Base-by-base conservation (phyloP, 2,329 filamentous ascomycete species). In the Sporothrix curviconia region DNA sequence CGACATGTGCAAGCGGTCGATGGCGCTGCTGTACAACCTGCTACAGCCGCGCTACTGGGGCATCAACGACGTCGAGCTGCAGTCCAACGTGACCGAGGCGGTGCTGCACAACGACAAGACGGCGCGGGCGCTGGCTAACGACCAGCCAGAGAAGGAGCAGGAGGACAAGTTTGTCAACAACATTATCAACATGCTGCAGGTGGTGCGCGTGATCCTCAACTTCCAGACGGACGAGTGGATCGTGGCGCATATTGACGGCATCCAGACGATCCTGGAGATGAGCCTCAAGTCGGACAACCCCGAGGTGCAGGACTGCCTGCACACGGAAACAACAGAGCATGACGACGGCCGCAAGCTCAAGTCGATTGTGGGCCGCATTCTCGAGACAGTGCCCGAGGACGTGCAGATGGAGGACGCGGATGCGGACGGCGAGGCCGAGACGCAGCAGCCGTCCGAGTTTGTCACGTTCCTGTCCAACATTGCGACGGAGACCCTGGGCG, bases 191-290 rank as follows among this genome's bases (percentile, higher is more conserved):
- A 91, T 92, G 1, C 79, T 99, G 14, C 92, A 97, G 69, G 89
- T 97, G 40, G 78, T 99, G 60, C 89, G 92, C 49, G 88, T 96
- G 59, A 85, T 99, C 49, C 78, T 97, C 59, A 90, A 94, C 65
- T 85, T 87, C 61, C 95, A 96, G 71, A 78, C 89, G 0, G 86
- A 96, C 66, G 90, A 96, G 3, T 99, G 94, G 94, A 86, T 97
- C 37, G 74, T 91, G 54, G 84, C 84, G 65, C 89, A 90, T 62
- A 81, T 95, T 65, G 72, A 86, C 0, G 77, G 84, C 28, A 79
- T 97, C 28, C 90, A 96, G 69, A 95, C 90, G 68, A 83, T 97
- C 12, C 74, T 97, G 14, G 92, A 96, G 62, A 96, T 95, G 74
- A 84, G 89, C 12, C 74, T 99, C 55, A 90, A 89, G 65, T 92